Base-by-base conservation (phyloP, 2,329 filamentous ascomycete genomes). In the Apiospora arundinis region DNA sequence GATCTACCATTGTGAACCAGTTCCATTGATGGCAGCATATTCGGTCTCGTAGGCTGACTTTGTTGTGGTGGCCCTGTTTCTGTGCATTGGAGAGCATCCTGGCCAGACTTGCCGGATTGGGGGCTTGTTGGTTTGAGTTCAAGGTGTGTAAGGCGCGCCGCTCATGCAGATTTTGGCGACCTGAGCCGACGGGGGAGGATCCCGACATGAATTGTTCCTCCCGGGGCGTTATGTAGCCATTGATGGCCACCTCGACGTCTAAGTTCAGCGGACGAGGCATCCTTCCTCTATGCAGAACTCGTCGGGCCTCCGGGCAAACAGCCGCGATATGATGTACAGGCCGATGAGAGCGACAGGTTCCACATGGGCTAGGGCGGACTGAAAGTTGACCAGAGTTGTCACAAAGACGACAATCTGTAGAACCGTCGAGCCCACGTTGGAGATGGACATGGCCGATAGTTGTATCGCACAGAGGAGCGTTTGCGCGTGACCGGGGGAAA, bases 21-120 rank as follows among this genome's bases (percentile, higher is more conserved):
- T 92, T 94, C 93, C 93, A 95, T 75, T 84, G 84, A 73, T 85
- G 85, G 72, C 85, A 89, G 52, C 82, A 83, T 72, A 89, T 85
- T 46, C 87, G 81, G 73, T 88, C 87, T 48, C 83, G 81, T 67
- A 89, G 76, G 21, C 85, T 80, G 65, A 87, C 80, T 65, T 80
- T 83, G n/a, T 72, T 77, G 0, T 74, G 68, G 2, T 68, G 63
- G 18, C 72, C 70, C 9, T 71, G 67, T 60, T 78, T 80, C 69
- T 79, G 77, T 21, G 76, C 75, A 68, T 77, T 77, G 48, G 79
- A 78, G 45, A 84, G 77, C 71, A 83, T 77, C 72, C 80, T 76
- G 46, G 82, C 80, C 44, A 83, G 74, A 60, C 74, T 78, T 18
- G 75, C 76, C 68, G 74, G 71, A 72, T 72, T 76, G 11, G 72